phyloP scores from a whole-genome alignment of 345 rosid genomes.

The Eucalyptus dawsonii region DNA sequence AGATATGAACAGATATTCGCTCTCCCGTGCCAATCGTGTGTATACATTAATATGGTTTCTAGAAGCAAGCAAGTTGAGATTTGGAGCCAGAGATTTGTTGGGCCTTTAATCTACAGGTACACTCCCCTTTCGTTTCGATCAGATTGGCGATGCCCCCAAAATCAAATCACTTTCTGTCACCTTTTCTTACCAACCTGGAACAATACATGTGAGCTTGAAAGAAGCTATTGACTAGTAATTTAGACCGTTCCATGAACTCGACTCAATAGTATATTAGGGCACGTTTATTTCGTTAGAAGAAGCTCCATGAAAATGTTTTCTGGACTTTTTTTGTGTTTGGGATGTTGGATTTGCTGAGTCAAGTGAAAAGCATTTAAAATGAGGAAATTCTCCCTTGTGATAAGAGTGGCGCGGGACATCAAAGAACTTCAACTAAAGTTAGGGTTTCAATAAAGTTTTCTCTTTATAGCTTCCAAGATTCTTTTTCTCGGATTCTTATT shows the following conservation, averaged over 20 bases:
- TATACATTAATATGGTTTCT: background rate
- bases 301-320: background rate
- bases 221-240: background rate
- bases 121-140: too few species aligned
- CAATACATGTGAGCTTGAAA: background rate
- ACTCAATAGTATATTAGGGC: background rate
- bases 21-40: background rate
- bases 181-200: background rate
- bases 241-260: background rate
- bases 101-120: background rate
- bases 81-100: background rate
- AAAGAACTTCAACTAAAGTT: background rate
- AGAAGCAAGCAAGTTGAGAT: background rate
- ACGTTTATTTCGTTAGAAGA: background rate
- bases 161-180: background rate
- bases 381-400: background rate
- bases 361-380: background rate
- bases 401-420: background rate
- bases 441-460: background rate
- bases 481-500: background rate
- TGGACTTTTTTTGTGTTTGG: background rate
- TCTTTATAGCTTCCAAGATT: background rate
- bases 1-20: background rate
- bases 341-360: background rate
- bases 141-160: too few species aligned